Base-by-base conservation (phyloP, 306 rosid genomes). In the Cyamopsis tetragonoloba region DNA sequence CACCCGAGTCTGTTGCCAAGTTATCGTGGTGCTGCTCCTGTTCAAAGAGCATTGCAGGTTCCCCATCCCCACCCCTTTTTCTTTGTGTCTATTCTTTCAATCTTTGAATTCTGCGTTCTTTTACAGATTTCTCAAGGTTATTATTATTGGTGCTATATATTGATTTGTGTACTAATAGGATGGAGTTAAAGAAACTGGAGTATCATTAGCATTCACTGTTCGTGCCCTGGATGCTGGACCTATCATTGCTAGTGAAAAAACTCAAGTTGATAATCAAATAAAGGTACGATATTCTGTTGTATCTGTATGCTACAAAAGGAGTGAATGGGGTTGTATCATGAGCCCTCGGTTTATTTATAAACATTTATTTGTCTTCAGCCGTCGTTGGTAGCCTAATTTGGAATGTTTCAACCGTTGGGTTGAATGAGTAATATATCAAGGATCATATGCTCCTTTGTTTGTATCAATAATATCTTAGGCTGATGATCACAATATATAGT, bases 21-120 rank as follows among this genome's bases (percentile, higher is more conserved):
- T 71, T 92, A 92, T 63, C 91, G 98, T 18, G 96, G 98, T 58
- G 96, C 96, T 68, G 96, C 98, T 39, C 98, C 96, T 37, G 98
- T 92, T 67, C 98, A 92, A 80, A 78, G 96, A 79, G 93, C 98
- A 20, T 72, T 92, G 77, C 96, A 87, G 98, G 96, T 92, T 57
- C 12, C 49, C 22, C 57, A 30, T 28, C 10, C 2, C 3, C 1
- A 10, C 9, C 18, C 43, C 27, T 17, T 12, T 37, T 37, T 68
- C 14, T 64, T 37, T 5, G n/a, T 22, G 31, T 50, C 41, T 34
- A 17, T 20, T 20, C 39, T 61, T 65, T 73, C 22, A 8, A 15
- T 39, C 27, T 54, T 17, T 24, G 13, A 32, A 27, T 47, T 20
- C 28, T 48, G 19, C 31, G 31, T 69, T 10, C 13, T 51, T 44